A percentile compares a stretch with the other conserved stretches of the same genome.
Evolutionary conservation across 352 stramenopile genomes (phyloP).

Genomic region (Pythium utonaiense): DNA sequence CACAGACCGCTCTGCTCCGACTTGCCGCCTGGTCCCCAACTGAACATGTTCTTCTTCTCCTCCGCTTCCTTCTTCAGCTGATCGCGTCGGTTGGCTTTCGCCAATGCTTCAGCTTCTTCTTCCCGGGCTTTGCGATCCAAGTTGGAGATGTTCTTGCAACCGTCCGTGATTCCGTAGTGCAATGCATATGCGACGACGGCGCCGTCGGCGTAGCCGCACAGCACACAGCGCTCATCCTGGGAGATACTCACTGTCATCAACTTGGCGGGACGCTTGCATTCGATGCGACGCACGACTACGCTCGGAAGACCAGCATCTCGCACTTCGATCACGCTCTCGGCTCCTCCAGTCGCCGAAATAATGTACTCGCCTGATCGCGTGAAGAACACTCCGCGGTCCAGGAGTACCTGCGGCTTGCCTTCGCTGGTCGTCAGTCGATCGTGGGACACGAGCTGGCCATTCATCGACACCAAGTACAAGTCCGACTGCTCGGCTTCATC

Average conservation of each 20-base stretch:
- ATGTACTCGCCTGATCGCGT: constrained; percentile 79
- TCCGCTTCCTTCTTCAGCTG: constrained; percentile 56
- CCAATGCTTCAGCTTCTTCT: constrained; percentile 73
- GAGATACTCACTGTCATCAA: constrained; percentile 72
- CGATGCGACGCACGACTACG: constrained; percentile 66
- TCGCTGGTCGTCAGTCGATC: constrained; percentile 41
- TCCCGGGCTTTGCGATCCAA: constrained; percentile 73
- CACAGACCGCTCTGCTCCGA: constrained; percentile 37
- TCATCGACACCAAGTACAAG: constrained; percentile 80
- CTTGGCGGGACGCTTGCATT: constrained; percentile 64
- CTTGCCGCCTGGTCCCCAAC: constrained; percentile 31
- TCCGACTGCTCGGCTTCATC: constrained; percentile 50
- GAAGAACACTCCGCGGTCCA: constrained; percentile 69
- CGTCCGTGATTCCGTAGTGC: constrained; percentile 77
- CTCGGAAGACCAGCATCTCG: constrained; percentile 55
- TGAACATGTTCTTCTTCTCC: constrained; percentile 51
- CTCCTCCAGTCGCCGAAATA: constrained; percentile 55
- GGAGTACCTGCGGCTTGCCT: constrained; percentile 48
- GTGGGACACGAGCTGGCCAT: constrained; percentile 68
- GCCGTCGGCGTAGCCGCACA: constrained; percentile 80
- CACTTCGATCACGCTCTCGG: constrained; percentile 73
- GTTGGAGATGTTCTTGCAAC: constrained; percentile 62
- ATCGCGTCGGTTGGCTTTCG: constrained; percentile 66
- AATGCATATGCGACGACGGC: constrained; percentile 76
- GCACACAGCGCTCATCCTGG: constrained; percentile 76